Base-by-base conservation (phyloP, 169 alveolate genomes). In the Plasmodium malariae region DNA sequence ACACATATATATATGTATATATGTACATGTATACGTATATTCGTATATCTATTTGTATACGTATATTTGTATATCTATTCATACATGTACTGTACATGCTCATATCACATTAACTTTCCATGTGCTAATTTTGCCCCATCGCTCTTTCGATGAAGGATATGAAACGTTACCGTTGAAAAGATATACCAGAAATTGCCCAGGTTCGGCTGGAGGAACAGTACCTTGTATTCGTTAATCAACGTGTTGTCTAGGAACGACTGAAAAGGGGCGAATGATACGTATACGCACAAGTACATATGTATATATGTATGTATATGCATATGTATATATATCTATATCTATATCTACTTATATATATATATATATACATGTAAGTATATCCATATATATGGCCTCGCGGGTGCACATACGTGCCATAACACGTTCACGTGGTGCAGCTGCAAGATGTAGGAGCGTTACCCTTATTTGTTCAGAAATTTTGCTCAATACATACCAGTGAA, bases 131-230 rank as follows among this genome's bases (percentile, higher is more conserved):
- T 55, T 5, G n/a, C 21, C 11, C n/a, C 21, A 14, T n/a, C 9
- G 4, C 21, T 55, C n/a, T 19, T 55, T 45, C 14, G 21, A 11
- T 11, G 1, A 24, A 57, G 24, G 11, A 17, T 55, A 17, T 17
- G 24, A 21, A 6, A 21, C n/a, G 17, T 59, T 80, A 80, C 90
- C 90, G 57, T 43, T 7, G 90, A 80, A 40, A 80, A 80, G 32
- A 80, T 68, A 54, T 80, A 80, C 90, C 90, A 80, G 21, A 34
- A 80, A 49, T 80, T 80, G 5, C 90, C 90, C 62, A 80, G 37
- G 21, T 80, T 80, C 9, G 90, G 90, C 9, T 65, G 12, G 14
- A 80, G 68, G 26, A 34, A 65, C 11, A 80, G 5, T 26, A 80
- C 19, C 74, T 67, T 80, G 54, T 80, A 80, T 51, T 80, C 90